phyloP scores from a whole-genome alignment of 2,329 filamentous ascomycete species.

The Xylaria arbuscula region DNA sequence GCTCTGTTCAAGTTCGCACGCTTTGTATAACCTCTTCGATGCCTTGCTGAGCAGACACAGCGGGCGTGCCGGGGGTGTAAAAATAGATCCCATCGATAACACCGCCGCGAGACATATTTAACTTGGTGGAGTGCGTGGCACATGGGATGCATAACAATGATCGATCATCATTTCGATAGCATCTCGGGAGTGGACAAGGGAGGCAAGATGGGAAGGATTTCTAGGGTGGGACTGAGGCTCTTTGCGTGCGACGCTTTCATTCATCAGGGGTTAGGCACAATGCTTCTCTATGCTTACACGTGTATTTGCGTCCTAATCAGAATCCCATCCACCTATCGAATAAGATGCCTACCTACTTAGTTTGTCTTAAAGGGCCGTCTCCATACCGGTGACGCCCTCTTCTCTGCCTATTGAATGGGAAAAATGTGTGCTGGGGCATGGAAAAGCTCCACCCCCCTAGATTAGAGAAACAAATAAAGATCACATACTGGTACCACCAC shows the following conservation, averaged over 20 bases:
- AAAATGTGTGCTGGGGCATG: not conserved
- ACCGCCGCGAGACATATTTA: not conserved
- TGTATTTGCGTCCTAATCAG: not conserved
- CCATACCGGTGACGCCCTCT: no score
- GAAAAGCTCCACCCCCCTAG: not conserved
- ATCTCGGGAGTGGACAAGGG: not conserved
- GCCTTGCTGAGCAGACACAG: not conserved
- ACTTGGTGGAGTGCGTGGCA: not conserved
- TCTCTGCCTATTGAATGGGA: not conserved
- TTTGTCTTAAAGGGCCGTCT: no score
- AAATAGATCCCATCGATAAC: constrained; percentile 6
- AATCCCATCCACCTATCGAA: constrained; percentile 11
- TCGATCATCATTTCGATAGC: constrained; percentile 21
- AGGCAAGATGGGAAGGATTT: constrained; percentile 20
- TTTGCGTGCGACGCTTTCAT: constrained; percentile 29
- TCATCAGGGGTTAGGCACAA: constrained; percentile 28
- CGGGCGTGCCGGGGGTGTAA: not conserved
- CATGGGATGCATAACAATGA: constrained; percentile 17
- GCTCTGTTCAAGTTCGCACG: no score
- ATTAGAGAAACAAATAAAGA: not conserved
- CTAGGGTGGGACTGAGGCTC: constrained; percentile 27
- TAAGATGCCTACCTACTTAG: not conserved
- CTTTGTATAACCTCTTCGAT: no score
- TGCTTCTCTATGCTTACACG: constrained; percentile 13
- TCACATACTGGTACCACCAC: no score